Conservation (phyloP, 345 rosid genomes). For the Lepidium sativum region DNA sequence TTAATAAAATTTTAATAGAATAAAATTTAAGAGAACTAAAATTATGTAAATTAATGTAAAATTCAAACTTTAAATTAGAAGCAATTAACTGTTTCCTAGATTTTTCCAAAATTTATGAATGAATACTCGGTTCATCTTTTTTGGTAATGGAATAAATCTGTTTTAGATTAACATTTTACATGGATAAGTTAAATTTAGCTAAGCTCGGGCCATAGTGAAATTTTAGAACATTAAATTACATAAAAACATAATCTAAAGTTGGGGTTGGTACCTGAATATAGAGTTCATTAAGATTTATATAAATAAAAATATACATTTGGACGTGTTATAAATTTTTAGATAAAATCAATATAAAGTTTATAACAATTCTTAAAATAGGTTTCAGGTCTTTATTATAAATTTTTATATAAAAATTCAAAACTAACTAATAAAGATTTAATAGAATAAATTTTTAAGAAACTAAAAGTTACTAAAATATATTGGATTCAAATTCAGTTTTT, state of each 20-base stretch:
- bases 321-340: too few species aligned
- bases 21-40: too few species aligned
- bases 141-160: constrained; percentile 11
- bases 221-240: neutral
- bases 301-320: neutral
- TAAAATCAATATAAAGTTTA: too few species aligned
- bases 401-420: too few species aligned
- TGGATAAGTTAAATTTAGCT: neutral
- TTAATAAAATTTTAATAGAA: too few species aligned
- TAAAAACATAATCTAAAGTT: neutral
- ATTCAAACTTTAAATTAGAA: too few species aligned
- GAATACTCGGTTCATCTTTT: constrained; percentile 7
- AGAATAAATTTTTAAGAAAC: too few species aligned
- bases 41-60: constrained; percentile 65
- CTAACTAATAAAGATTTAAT: too few species aligned
- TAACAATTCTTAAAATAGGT: too few species aligned
- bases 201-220: neutral
- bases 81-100: neutral
- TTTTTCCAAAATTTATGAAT: neutral
- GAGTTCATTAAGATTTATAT: neutral
- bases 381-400: too few species aligned
- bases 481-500: too few species aligned
- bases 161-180: neutral
- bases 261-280: neutral
- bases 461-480: too few species aligned